These are phyloP conservation scores for Mucor piriformis DNA, from an alignment of 371 early-diverging fungal genomes.

Conservation along the genomic window DNA sequence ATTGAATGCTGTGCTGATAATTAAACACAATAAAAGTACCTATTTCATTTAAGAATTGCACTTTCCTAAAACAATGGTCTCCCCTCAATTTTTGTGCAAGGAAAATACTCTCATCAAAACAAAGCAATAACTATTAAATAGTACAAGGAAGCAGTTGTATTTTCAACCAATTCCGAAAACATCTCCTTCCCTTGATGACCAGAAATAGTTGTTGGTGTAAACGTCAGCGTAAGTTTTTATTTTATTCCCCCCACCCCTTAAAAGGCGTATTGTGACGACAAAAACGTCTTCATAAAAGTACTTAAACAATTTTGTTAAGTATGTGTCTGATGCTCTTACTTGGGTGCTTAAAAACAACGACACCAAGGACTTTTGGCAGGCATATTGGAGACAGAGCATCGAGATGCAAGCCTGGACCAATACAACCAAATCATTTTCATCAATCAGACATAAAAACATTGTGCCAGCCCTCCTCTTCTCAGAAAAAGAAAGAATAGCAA, in stretches of 20 bases:
- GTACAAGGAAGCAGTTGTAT: slow-evolving; percentile 3
- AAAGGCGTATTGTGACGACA: too few relatives aligned
- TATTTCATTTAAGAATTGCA: slow-evolving; percentile 10
- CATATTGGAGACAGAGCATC: slow-evolving; percentile 5
- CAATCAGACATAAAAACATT: slow-evolving; percentile 6
- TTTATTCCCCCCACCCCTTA: too few relatives aligned
- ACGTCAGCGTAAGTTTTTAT: slow-evolving; percentile 12
- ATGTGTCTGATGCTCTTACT: slow-evolving; percentile 13
- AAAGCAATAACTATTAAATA: slow-evolving; percentile 2
- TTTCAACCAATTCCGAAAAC: slow-evolving; percentile 11
- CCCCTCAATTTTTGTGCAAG: slow-evolving; percentile 7
- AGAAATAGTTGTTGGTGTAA: slow-evolving; percentile 8
- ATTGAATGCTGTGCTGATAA: slow-evolving; percentile 5
- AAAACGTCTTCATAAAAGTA: too few relatives aligned
- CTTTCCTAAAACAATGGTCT: slow-evolving; percentile 4
- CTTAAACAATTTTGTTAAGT: not conserved
- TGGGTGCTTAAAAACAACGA: slow-evolving; percentile 12
- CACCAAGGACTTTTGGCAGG: slow-evolving; percentile 13
- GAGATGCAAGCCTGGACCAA: slow-evolving; percentile 3
- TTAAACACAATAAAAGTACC: not conserved
- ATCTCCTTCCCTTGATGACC: slow-evolving; percentile 2
- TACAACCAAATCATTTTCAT: slow-evolving; percentile 9
- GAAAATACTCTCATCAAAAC: slow-evolving; percentile 9
- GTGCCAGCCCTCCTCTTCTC: slow-evolving; percentile 5
- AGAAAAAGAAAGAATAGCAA: slow-evolving; percentile 5